phyloP scores from a whole-genome alignment of 495 filamentous ascomycete genomes.

The Penicillium ucsense region DNA sequence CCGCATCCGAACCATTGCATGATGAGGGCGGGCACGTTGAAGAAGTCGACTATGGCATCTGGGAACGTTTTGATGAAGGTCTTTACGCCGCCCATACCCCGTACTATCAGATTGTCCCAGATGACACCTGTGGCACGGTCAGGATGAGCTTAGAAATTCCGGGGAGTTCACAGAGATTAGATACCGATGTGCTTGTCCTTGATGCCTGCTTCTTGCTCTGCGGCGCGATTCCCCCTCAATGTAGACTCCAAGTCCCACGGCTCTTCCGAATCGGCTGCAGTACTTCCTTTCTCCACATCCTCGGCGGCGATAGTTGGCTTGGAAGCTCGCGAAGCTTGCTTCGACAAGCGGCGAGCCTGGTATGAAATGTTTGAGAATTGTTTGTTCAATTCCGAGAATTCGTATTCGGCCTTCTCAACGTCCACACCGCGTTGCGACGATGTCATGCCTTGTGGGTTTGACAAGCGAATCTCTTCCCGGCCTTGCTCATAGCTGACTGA shows the following conservation, averaged over 20 bases:
- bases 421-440: constrained; percentile 46
- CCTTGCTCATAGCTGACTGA: constrained; percentile 21
- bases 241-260: constrained; percentile 63
- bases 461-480: constrained; percentile 21
- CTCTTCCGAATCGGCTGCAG: constrained; percentile 40
- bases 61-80: constrained; percentile 79
- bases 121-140: constrained; percentile 46
- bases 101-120: constrained; percentile 70
- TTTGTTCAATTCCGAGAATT: constrained; percentile 65
- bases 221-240: constrained; percentile 55
- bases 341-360: constrained; percentile 32
- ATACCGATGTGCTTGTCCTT: constrained; percentile 64
- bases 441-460: constrained; percentile 38
- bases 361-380: constrained; percentile 63
- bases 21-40: constrained; percentile 55
- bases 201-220: constrained; percentile 69
- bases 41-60: constrained; percentile 66
- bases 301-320: constrained; percentile 25
- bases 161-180: not conserved
- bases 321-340: constrained; percentile 30
- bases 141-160: not conserved
- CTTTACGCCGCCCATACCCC: constrained; percentile 64
- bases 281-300: constrained; percentile 42
- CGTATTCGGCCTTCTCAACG: constrained; percentile 61
- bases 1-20: constrained; percentile 48